Percentiles rank a stretch among this genome's conserved stretches.
Evolutionary conservation across 495 filamentous ascomycete genomes (phyloP).

Genomic region (Hyphodiscus hymeniophilus): DNA sequence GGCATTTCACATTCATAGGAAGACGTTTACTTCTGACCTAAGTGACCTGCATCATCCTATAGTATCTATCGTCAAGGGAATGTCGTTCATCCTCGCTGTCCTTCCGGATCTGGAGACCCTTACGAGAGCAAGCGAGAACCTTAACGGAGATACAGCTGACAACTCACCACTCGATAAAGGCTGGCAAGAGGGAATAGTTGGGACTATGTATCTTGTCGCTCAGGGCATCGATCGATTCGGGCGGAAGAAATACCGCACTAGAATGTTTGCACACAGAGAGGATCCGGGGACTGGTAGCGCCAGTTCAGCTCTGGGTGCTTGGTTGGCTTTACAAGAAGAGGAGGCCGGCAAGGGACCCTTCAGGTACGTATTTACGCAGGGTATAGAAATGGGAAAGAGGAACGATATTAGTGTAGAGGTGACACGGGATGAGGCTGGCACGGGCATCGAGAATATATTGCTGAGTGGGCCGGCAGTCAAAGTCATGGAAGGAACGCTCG

Average conservation of each 20-base stretch:
- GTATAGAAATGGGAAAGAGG: slow-evolving; percentile 68
- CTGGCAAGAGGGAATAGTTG: slow-evolving; percentile 45
- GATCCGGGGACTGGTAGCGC: slow-evolving; percentile 66
- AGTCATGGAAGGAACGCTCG: slow-evolving; percentile 45
- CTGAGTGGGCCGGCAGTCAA: slow-evolving; percentile 49
- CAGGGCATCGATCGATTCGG: slow-evolving; percentile 23
- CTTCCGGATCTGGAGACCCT: slow-evolving; percentile 41
- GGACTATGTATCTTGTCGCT: slow-evolving; percentile 48
- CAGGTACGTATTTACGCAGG: slow-evolving; percentile 54
- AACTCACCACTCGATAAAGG: slow-evolving; percentile 40
- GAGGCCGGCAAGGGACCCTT: neutral
- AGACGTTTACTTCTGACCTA: slow-evolving; percentile 23
- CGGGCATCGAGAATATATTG: slow-evolving; percentile 40
- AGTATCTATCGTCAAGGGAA: slow-evolving; percentile 61
- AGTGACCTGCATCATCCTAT: slow-evolving; percentile 34
- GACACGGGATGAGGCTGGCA: slow-evolving; percentile 26
- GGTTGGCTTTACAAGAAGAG: slow-evolving; percentile 41
- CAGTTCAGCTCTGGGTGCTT: slow-evolving; percentile 46
- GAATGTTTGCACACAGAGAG: slow-evolving; percentile 54
- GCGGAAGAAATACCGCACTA: slow-evolving; percentile 28
- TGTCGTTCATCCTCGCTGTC: slow-evolving; percentile 53
- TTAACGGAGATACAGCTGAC: slow-evolving; percentile 7
- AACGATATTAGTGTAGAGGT: slow-evolving; percentile 45
- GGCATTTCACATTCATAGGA: slow-evolving; percentile 52
- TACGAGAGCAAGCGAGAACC: slow-evolving; percentile 14